phyloP scores from a whole-genome alignment of 371 early-diverging fungal species.

The Paraphysoderma sedebokerense region DNA sequence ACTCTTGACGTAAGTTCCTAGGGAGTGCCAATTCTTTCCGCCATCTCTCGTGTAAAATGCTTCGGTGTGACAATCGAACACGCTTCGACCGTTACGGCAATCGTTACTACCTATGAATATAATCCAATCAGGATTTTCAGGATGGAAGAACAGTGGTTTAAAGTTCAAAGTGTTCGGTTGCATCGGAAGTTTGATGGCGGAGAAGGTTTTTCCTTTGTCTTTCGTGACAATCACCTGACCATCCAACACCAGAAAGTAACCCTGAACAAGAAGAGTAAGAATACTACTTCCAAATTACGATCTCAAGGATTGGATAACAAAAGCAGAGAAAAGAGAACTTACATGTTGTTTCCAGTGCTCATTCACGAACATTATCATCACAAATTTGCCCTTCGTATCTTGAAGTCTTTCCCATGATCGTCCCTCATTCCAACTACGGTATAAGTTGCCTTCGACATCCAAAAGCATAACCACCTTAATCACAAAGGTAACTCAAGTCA shows the following conservation, averaged over 20 bases:
- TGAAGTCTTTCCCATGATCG: too few species aligned
- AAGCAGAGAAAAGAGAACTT: too few species aligned
- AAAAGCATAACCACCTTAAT: too few species aligned
- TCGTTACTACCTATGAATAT: constrained; percentile 13
- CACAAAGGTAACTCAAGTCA: too few species aligned
- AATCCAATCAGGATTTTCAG: constrained; percentile 12
- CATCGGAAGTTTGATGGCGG: constrained; percentile 5
- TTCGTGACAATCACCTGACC: constrained; percentile 7
- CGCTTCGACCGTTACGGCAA: constrained; percentile 7
- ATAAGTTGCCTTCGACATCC: too few species aligned
- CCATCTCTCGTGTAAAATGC: constrained; percentile 17
- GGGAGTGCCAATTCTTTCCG: constrained; percentile 16
- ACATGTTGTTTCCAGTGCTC: too few species aligned
- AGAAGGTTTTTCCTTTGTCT: constrained; percentile 15
- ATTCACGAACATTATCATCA: too few species aligned
- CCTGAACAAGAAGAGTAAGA: constrained; percentile 12
- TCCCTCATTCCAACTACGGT: too few species aligned
- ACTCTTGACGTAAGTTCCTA: constrained; percentile 23
- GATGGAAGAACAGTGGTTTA: constrained; percentile 11
- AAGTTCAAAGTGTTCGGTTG: constrained; percentile 11
- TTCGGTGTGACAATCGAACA: constrained; percentile 12
- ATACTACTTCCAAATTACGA: neutral
- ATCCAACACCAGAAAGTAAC: constrained; percentile 45
- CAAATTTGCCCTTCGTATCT: too few species aligned
- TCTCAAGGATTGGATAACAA: too few species aligned